Evolutionary conservation across 345 rosid genomes (phyloP), one percentile per base, ranked within the genome.

Genomic region (Sisymbrium altissimum): DNA sequence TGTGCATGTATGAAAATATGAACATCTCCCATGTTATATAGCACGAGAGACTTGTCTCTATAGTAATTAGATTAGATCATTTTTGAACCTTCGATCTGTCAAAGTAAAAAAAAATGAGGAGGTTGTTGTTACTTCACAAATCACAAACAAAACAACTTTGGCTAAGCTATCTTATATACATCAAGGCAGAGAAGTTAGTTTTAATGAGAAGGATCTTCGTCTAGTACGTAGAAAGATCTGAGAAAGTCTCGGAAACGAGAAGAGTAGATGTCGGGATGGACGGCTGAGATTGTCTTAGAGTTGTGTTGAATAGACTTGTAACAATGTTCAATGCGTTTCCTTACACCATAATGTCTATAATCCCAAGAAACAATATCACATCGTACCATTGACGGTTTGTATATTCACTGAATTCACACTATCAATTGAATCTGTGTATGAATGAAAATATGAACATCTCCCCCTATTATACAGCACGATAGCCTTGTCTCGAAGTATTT

Each of bases 261-360:
- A 57, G 89, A 81, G 77, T 81, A 87, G 21, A 59, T 61, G 61
- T 71, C 79, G 2, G 89, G 89, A 64, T 86, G 83, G 27, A 84
- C 82, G 1, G 92, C 89, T 17, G 90, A 81, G 35, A 89, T 86
- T 27, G 80, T 78, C 76, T 76, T 81, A 3, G 88, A 71, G 57
- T 76, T 82, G 19, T 73, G 81, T 50, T 84, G 87, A 38, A 84
- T 52, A 35, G 88, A 80, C 73, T 87, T 87, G 85, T 77, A 81
- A 59, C 78, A 72, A 56, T 82, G 92, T 78, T 84, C 86, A 44
- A 87, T 6, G 9, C 84, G 80, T 81, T 89, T 87, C 6, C 32
- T 44, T 68, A 89, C 72, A 44, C 53, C 64, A 75, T 86, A 86
- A 82, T 74, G 59, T 87, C 96, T 6, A 81, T 76, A 35, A 86